A percentile compares a stretch with the other conserved stretches of the same genome.
Conservation (phyloP, 192 early-diverging fungal genomes). For the Coemansia sp. region DNA sequence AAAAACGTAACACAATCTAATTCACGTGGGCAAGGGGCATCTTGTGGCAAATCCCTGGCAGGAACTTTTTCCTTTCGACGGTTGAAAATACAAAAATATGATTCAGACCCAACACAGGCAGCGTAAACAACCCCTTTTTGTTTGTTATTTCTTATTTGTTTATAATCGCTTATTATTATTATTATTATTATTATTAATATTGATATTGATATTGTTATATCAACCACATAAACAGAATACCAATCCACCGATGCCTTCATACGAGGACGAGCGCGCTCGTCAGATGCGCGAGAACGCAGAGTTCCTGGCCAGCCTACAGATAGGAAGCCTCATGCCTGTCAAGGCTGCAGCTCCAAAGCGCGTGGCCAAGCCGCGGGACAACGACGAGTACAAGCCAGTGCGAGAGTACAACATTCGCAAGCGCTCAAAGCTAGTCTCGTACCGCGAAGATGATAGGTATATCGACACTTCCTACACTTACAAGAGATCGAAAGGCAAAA, state of each 20-base stretch:
- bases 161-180: not conserved
- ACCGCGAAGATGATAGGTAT: slow-evolving; percentile 27
- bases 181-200: not conserved
- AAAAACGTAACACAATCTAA: too few species aligned
- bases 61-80: too few species aligned
- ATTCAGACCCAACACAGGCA: too few species aligned
- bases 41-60: too few species aligned
- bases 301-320: slow-evolving; percentile 30
- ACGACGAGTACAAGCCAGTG: slow-evolving; percentile 22
- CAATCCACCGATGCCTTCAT: slow-evolving; percentile 1
- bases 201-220: not conserved
- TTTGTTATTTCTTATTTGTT: too few species aligned
- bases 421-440: slow-evolving; percentile 18
- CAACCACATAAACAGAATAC: not conserved
- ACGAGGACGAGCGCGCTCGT: slow-evolving; percentile 38
- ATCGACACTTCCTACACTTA: not conserved
- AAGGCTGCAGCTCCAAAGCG: slow-evolving; percentile 9
- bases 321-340: slow-evolving; percentile 8
- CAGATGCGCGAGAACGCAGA: slow-evolving; percentile 44
- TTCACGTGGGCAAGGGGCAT: too few species aligned
- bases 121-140: too few species aligned
- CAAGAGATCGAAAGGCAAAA: slow-evolving; percentile 15
- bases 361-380: not conserved
- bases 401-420: slow-evolving; percentile 17
- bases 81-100: too few species aligned